Evolutionary conservation across 352 stramenopile species (phyloP).

Genomic region (Phytophthora pinifolia): DNA sequence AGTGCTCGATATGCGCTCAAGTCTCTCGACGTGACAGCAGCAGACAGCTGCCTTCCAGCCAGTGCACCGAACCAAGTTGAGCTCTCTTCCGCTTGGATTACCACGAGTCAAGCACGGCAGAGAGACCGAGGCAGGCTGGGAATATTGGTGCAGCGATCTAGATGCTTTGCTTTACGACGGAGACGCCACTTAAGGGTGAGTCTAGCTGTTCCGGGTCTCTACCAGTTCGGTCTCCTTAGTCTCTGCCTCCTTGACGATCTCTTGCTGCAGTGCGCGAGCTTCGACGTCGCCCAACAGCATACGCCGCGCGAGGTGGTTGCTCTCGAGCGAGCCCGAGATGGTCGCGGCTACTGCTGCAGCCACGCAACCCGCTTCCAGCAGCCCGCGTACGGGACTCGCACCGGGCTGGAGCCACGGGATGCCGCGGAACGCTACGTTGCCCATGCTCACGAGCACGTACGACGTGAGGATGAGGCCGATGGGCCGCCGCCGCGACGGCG

Average conservation of each 20-base stretch:
- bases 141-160: neutral
- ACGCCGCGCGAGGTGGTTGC: constrained; percentile 29
- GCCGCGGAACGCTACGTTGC: constrained; percentile 35
- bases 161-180: constrained; percentile 11
- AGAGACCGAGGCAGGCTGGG: neutral
- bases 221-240: constrained; percentile 8
- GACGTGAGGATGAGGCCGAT: constrained; percentile 66
- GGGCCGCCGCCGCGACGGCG: constrained; percentile 38
- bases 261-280: constrained; percentile 12
- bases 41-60: constrained; percentile 11
- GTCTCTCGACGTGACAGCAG: too few relatives aligned
- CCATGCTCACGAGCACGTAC: constrained; percentile 59
- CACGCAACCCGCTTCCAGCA: constrained; percentile 43
- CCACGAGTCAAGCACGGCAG: constrained; percentile 8
- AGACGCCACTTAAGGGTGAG: constrained; percentile 9
- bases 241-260: constrained; percentile 26
- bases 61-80: constrained; percentile 15
- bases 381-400: constrained; percentile 25
- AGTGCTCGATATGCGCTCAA: constrained; percentile 19
- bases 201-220: too few relatives aligned
- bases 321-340: constrained; percentile 36
- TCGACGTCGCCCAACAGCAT: constrained; percentile 32
- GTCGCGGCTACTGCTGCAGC: constrained; percentile 39
- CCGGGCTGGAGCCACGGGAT: constrained; percentile 41
- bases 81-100: constrained; percentile 24